Evolutionary conservation across 768 basidiomycete genomes (phyloP).

Genomic region (Multifurca ochricompacta): DNA sequence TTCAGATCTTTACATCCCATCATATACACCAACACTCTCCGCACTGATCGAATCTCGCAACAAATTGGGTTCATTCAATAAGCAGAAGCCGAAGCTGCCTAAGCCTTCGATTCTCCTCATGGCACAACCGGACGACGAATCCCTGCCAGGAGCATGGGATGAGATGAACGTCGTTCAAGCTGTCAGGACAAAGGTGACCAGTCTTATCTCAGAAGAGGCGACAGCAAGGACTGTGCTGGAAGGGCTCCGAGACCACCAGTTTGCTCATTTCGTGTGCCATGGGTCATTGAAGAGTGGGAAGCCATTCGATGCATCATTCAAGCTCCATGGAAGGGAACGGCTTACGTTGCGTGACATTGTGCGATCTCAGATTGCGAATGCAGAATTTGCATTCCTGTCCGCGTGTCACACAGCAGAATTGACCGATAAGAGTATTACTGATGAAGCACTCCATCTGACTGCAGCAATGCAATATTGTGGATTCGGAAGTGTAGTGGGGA

Average conservation of each 20-base stretch:
- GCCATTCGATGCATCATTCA: no score
- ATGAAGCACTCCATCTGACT: no score
- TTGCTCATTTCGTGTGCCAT: no score
- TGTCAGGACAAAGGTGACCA: not conserved
- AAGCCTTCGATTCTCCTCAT: constrained; percentile 5
- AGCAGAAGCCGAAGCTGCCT: not conserved
- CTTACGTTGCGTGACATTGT: no score
- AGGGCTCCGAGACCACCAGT: not conserved
- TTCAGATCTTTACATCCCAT: no score
- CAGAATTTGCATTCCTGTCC: not conserved
- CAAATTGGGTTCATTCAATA: not conserved
- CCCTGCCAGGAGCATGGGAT: not conserved
- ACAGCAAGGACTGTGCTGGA: not conserved
- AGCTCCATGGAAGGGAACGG: no score
- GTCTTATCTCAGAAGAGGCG: not conserved
- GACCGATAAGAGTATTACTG: no score
- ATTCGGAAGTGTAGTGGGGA: no score
- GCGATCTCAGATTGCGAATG: not conserved
- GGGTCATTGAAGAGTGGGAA: no score
- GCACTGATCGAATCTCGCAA: no score
- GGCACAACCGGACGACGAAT: not conserved
- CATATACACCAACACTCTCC: no score
- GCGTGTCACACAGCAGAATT: not conserved
- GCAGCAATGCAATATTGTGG: no score
- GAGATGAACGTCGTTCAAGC: not conserved